Base-by-base conservation (phyloP, 1,139 yeast species). In the Cylindricascospora bacillispora region DNA sequence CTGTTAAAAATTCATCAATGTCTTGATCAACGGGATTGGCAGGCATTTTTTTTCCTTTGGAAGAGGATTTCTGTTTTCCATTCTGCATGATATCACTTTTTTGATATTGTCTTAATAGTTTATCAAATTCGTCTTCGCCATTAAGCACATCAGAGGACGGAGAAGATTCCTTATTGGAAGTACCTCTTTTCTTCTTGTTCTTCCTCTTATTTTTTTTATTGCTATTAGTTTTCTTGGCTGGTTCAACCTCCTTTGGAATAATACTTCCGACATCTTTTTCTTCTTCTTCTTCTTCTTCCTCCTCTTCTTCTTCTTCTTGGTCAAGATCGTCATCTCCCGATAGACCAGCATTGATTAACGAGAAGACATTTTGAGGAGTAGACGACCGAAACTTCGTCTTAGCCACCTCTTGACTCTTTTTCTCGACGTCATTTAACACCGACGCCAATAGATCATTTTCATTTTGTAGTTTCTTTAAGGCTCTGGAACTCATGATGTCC, bases 401-500 rank as follows among this genome's bases (percentile, higher is more conserved):
- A 39, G 19, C 34, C 39, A 12, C 33, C 34, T 13, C 31, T 17
- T 26, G 35, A 26, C 19, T 13, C n/a, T n/a, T n/a, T n/a, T n/a
- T n/a, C n/a, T n/a, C n/a, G 15, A 24, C 26, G 15, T 14, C 13
- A 15, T 33, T 38, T 31, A 52, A 27, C 11, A 52, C 35, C 7
- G 53, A 36, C 15, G 45, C 50, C 13, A 45, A 40, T 36, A 52
- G 38, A 26, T 52, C 59, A 19, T 62, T 65, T 32, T 62, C 60
- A 31, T 58, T 59, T 36, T 64, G 63, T 9, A 73, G 56, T 38
- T 69, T 64, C 43, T 69, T 65, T 34, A 77, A 55, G 6, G 79
- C 80, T 48, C 85, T 64, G 2, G 79, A 71, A 60, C 85, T 75
- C 89, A 77, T 75, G n/a, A 5, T 28, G 7, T 6, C 9, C n/a